Evolutionary conservation across 2,329 filamentous ascomycete genomes (phyloP).

Genomic region (Fusarium sterilihyphosum): DNA sequence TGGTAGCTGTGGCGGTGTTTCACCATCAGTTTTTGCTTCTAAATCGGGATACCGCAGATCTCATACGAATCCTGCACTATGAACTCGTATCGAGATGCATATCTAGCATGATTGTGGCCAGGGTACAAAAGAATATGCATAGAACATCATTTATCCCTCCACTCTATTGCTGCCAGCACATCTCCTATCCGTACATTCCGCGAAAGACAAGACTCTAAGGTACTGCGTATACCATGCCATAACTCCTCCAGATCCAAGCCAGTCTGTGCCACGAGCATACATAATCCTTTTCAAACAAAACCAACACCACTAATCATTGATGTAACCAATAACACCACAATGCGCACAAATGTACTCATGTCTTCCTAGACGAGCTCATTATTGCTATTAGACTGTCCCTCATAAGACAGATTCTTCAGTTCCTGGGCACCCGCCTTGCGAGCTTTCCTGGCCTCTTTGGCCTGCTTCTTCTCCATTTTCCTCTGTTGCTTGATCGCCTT

Average conservation of each 20-base stretch:
- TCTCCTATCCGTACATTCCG: background rate
- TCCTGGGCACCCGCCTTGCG: slow-evolving; percentile 28
- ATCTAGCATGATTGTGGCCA: background rate
- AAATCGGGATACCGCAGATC: slow-evolving; percentile 31
- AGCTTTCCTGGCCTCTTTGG: slow-evolving; percentile 38
- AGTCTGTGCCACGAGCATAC: background rate
- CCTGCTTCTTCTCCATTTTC: slow-evolving; percentile 43
- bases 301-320: background rate
- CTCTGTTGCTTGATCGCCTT: slow-evolving; percentile 53
- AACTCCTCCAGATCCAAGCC: background rate
- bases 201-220: background rate
- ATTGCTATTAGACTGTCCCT: slow-evolving; percentile 14
- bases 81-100: slow-evolving; percentile 2
- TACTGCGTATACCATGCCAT: background rate
- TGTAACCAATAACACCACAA: background rate
- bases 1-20: slow-evolving; percentile 33
- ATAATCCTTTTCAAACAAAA: background rate
- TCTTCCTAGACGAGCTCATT: background rate
- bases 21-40: slow-evolving; percentile 29
- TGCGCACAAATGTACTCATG: background rate
- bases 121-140: background rate
- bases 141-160: slow-evolving; percentile 5
- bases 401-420: slow-evolving; percentile 20
- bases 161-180: slow-evolving; percentile 4
- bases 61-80: slow-evolving; percentile 10